A percentile compares a stretch with the other conserved stretches of the same genome.
Evolutionary conservation across 495 filamentous ascomycete genomes (phyloP).

Genomic region (Daldinia childiae): DNA sequence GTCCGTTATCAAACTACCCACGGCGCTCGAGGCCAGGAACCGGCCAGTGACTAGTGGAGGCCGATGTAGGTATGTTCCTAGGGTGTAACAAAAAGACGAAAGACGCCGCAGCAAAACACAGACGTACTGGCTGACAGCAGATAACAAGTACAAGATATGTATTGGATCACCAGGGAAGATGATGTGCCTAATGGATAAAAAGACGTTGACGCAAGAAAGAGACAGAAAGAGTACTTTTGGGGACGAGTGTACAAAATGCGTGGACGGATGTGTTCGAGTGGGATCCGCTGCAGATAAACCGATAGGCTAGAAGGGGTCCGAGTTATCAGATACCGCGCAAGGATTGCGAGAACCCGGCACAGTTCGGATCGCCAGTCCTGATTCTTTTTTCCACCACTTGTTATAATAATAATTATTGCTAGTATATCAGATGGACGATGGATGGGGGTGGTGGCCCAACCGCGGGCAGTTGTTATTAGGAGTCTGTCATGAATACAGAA

Average conservation of each 20-base stretch:
- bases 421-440: not conserved
- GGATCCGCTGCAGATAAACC: conserved; percentile 45
- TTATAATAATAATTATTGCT: conserved; percentile 19
- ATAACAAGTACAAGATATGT: conserved; percentile 41
- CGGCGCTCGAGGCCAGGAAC: conserved; percentile 30
- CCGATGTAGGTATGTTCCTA: conserved; percentile 17
- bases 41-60: conserved; percentile 23
- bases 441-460: conserved; percentile 7
- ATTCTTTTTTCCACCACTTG: conserved; percentile 9
- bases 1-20: conserved; percentile 36
- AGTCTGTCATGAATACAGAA: conserved; percentile 14
- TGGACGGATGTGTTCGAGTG: conserved; percentile 32
- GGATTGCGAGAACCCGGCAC: conserved; percentile 34
- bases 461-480: not conserved
- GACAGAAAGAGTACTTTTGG: conserved; percentile 22
- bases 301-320: conserved; percentile 41
- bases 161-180: conserved; percentile 24
- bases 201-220: conserved; percentile 26
- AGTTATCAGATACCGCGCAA: conserved; percentile 43
- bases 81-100: conserved; percentile 24
- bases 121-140: conserved; percentile 14
- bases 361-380: conserved; percentile 29
- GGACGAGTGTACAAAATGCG: conserved; percentile 30
- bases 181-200: conserved; percentile 31
- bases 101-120: conserved; percentile 21